A percentile compares a stretch with the other conserved stretches of the same genome.
These are phyloP conservation scores for Calocybe indica DNA, from an alignment of 768 basidiomycete species.

Conservation along the genomic window DNA sequence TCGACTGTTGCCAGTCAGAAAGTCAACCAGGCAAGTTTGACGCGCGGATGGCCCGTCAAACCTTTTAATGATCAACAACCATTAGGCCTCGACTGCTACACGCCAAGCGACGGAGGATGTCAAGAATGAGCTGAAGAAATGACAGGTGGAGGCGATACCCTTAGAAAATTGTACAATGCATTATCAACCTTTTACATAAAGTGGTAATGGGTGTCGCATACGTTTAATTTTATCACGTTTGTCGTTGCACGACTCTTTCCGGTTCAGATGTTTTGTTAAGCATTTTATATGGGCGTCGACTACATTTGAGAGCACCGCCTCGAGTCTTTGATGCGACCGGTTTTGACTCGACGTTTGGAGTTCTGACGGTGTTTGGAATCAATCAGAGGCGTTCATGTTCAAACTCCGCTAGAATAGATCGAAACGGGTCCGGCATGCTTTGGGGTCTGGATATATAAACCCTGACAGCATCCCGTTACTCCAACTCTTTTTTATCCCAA, in stretches of 20 bases:
- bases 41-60: background rate
- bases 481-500: conserved; percentile 10
- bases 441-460: too few relatives aligned
- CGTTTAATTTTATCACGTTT: too few relatives aligned
- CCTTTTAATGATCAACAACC: background rate
- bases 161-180: background rate
- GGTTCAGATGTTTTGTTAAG: too few relatives aligned
- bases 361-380: too few relatives aligned
- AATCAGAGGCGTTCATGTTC: conserved; percentile 1
- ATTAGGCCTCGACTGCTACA: conserved; percentile 26
- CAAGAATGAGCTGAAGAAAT: conserved; percentile 23
- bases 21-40: conserved; percentile 27
- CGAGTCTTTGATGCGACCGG: too few relatives aligned
- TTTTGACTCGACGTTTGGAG: too few relatives aligned
- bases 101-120: conserved; percentile 29
- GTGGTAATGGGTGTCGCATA: too few relatives aligned
- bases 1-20: conserved; percentile 28
- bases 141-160: background rate
- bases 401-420: conserved; percentile 13
- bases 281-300: too few relatives aligned
- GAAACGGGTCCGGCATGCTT: too few relatives aligned
- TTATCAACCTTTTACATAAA: too few relatives aligned
- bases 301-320: too few relatives aligned
- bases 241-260: too few relatives aligned
- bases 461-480: background rate